Conservation (phyloP, 2,329 filamentous ascomycete species). For the Paecilomyces formosus region DNA sequence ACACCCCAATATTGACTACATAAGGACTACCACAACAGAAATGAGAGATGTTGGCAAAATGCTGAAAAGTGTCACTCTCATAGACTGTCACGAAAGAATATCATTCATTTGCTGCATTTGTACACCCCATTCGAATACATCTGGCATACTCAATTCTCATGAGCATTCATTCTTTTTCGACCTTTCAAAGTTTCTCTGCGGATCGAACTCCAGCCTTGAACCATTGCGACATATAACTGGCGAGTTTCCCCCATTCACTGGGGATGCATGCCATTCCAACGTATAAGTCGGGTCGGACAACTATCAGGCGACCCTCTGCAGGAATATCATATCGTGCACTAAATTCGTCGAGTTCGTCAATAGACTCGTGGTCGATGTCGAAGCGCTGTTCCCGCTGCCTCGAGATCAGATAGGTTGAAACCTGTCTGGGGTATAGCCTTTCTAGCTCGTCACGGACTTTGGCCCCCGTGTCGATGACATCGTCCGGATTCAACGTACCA, state of each 20-base stretch:
- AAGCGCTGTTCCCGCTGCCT: neutral
- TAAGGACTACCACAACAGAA: too few species aligned
- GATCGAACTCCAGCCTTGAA: neutral
- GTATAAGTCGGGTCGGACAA: neutral
- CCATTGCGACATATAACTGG: neutral
- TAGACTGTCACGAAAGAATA: too few species aligned
- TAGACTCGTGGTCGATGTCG: neutral
- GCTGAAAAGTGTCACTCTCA: too few species aligned
- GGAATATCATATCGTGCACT: neutral
- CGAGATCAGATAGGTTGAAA: constrained; percentile 1
- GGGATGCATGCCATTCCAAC: neutral
- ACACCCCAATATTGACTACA: too few species aligned
- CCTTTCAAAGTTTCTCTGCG: neutral
- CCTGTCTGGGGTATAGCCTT: neutral
- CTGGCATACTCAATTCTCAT: too few species aligned
- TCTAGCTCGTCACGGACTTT: neutral
- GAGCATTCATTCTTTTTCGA: too few species aligned
- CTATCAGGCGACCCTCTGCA: neutral
- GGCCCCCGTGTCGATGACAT: neutral
- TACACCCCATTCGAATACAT: neutral
- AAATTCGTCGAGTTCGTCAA: neutral
- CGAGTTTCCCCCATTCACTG: neutral
- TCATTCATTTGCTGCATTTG: neutral
- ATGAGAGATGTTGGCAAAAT: too few species aligned
- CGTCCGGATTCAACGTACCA: neutral